These are phyloP conservation scores for Benincasa hispida DNA, from an alignment of 306 rosid genomes.

Conservation along the genomic window DNA sequence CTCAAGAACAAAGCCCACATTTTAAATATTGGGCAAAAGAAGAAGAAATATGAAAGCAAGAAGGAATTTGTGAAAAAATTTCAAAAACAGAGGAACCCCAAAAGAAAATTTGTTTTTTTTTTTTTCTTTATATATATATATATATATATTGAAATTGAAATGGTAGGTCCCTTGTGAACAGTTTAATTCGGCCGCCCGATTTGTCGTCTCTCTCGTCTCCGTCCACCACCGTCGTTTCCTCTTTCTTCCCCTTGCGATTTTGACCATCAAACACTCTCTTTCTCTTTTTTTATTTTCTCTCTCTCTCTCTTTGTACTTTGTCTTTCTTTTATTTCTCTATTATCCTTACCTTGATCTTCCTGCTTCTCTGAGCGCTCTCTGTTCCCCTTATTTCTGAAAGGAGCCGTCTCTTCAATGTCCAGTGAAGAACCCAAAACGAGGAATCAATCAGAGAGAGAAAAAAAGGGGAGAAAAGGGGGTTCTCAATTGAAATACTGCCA, in stretches of 20 bases:
- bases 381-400: constrained; percentile 19
- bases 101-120: neutral
- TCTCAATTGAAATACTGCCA: neutral
- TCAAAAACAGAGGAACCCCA: neutral
- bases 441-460: constrained; percentile 24
- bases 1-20: neutral
- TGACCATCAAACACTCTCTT: neutral
- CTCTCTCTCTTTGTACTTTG: constrained; percentile 8
- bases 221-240: constrained; percentile 10
- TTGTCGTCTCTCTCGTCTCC: constrained; percentile 66
- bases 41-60: neutral
- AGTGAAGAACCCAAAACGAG: constrained; percentile 24
- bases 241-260: constrained; percentile 2
- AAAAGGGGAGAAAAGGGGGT: neutral
- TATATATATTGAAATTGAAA: neutral
- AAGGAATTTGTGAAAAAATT: neutral
- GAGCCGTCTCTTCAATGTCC: constrained; percentile 21
- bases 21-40: neutral
- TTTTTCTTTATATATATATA: neutral
- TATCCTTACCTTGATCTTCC: constrained; percentile 19
- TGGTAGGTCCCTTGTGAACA: constrained; percentile 42
- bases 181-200: constrained; percentile 74
- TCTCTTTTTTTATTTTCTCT: constrained; percentile 13
- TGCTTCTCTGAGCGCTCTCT: constrained; percentile 18
- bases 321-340: constrained; percentile 12